These are phyloP conservation scores for Leptographium flavum DNA, from an alignment of 2,329 filamentous ascomycete genomes.

Conservation along the genomic window DNA sequence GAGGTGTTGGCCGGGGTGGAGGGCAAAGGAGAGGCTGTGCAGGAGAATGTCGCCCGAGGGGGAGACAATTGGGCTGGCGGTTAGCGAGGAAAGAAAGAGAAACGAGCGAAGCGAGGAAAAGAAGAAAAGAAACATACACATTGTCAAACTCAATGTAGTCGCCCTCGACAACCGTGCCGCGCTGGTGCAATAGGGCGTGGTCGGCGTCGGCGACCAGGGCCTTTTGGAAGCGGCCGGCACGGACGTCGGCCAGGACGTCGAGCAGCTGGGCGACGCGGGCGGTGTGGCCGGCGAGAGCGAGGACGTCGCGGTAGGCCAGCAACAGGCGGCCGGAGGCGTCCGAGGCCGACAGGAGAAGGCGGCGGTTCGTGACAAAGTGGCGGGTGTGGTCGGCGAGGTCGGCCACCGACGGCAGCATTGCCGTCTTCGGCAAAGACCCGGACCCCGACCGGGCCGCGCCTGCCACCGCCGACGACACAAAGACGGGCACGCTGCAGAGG, in stretches of 20 bases:
- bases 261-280: constrained; percentile 80
- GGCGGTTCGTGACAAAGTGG: constrained; percentile 83
- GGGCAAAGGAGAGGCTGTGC: constrained; percentile 70
- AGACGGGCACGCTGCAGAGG: constrained; percentile 88
- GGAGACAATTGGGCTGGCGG: constrained; percentile 66
- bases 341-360: constrained; percentile 82
- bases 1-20: constrained; percentile 76
- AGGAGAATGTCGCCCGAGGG: constrained; percentile 92
- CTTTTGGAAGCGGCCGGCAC: constrained; percentile 85
- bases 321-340: constrained; percentile 92
- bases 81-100: background rate
- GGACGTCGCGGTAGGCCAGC: constrained; percentile 97
- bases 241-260: constrained; percentile 88
- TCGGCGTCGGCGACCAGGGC: constrained; percentile 72
- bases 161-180: constrained; percentile 72
- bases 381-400: constrained; percentile 57
- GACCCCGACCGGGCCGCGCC: too few species aligned
- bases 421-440: too few species aligned
- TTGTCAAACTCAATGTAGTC: constrained; percentile 71
- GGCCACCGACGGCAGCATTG: background rate
- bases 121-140: constrained; percentile 37
- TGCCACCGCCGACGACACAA: constrained; percentile 48
- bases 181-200: constrained; percentile 63
- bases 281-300: constrained; percentile 89
- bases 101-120: background rate